Conservation (phyloP, 1,284 basidiomycete species). For the Psilocybe mexicana region DNA sequence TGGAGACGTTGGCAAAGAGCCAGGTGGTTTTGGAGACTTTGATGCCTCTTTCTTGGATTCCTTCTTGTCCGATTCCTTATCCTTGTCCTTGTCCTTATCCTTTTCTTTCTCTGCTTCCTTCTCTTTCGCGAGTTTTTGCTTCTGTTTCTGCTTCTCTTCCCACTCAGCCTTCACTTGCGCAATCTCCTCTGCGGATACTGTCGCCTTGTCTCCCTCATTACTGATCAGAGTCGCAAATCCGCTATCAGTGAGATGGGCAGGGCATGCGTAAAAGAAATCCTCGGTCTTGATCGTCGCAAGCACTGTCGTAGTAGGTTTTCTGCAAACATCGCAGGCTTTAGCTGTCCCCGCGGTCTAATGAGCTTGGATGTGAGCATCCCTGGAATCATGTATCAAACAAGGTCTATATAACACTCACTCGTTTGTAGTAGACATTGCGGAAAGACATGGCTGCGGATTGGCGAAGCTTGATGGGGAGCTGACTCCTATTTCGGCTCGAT, state of each 20-base stretch:
- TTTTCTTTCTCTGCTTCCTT: slow-evolving; percentile 43
- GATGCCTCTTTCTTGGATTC: slow-evolving; percentile 27
- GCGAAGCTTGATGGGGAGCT: too few relatives aligned
- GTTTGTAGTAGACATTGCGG: slow-evolving; percentile 78
- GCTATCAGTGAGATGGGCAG: slow-evolving; percentile 64
- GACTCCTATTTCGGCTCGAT: too few relatives aligned
- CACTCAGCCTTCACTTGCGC: slow-evolving; percentile 75
- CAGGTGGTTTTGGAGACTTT: slow-evolving; percentile 26
- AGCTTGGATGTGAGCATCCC: slow-evolving; percentile 19
- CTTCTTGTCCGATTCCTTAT: slow-evolving; percentile 30
- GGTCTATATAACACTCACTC: slow-evolving; percentile 48
- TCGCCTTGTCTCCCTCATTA: slow-evolving; percentile 39
- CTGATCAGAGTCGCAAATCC: slow-evolving; percentile 64
- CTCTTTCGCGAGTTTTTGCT: slow-evolving; percentile 53
- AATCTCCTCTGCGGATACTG: slow-evolving; percentile 66
- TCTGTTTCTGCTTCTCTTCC: slow-evolving; percentile 70
- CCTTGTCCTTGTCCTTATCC: slow-evolving; percentile 34
- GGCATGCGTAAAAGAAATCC: slow-evolving; percentile 79
- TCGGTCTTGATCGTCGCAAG: slow-evolving; percentile 71
- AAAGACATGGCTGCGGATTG: slow-evolving; percentile 53
- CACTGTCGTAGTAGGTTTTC: slow-evolving; percentile 71
- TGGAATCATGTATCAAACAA: not conserved
- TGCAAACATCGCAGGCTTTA: slow-evolving; percentile 71
- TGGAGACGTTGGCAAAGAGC: slow-evolving; percentile 22
- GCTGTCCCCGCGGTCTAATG: slow-evolving; percentile 64